A percentile compares a stretch with the other conserved stretches of the same genome.
Conservation (phyloP, 148 eudicot species). For the Nepenthes gracilis region DNA sequence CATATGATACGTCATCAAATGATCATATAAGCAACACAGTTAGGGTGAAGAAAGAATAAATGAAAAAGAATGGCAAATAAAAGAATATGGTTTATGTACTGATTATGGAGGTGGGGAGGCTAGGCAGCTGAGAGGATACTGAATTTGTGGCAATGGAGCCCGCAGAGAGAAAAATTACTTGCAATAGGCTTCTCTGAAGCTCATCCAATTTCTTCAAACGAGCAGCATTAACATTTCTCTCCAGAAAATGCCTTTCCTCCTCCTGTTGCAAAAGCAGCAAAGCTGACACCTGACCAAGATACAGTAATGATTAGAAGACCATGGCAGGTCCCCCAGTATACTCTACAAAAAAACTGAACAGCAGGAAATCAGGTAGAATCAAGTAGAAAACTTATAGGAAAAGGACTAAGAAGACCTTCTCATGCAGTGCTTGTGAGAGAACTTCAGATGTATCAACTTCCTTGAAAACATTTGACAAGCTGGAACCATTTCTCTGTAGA, state of each 20-base stretch:
- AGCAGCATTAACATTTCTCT: slow-evolving; percentile 61
- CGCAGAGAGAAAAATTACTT: slow-evolving; percentile 32
- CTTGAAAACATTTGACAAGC: slow-evolving; percentile 16
- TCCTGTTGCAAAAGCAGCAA: slow-evolving; percentile 80
- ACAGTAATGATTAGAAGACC: no score
- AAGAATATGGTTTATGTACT: no score
- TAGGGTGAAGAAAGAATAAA: no score
- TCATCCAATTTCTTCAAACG: slow-evolving; percentile 73
- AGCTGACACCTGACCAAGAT: slow-evolving; percentile 53
- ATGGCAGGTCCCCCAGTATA: no score
- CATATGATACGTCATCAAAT: not conserved
- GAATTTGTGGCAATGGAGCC: not conserved
- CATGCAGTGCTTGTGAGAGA: slow-evolving; percentile 83
- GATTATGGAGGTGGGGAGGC: not conserved
- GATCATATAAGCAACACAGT: no score
- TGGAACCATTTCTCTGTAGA: slow-evolving; percentile 23
- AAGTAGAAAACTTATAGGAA: not conserved
- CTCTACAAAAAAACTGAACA: no score
- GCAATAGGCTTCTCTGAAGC: slow-evolving; percentile 71
- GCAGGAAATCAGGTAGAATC: not conserved
- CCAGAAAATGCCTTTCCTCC: slow-evolving; percentile 80
- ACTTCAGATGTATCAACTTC: slow-evolving; percentile 48
- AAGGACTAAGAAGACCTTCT: slow-evolving; percentile 47
- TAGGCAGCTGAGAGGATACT: not conserved
- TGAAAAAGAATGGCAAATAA: no score